These are phyloP conservation scores for Saksenaea vasiformis DNA, from an alignment of 371 early-diverging fungal genomes.

Conservation along the genomic window DNA sequence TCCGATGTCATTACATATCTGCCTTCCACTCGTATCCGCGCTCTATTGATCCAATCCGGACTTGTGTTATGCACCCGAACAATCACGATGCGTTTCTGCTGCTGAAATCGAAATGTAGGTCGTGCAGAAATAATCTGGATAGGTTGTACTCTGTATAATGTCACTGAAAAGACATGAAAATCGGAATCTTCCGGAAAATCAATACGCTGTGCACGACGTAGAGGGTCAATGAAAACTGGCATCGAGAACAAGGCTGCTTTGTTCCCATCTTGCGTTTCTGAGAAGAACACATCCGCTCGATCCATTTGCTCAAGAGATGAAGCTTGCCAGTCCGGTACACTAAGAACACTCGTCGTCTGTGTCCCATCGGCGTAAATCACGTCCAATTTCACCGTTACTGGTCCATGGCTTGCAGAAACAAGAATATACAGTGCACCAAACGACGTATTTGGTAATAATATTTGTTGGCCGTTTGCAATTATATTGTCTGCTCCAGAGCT, in stretches of 20 bases:
- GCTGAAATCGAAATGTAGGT: not conserved
- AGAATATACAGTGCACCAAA: constrained; percentile 25
- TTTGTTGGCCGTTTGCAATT: not conserved
- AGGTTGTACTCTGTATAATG: not conserved
- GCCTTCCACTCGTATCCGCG: not conserved
- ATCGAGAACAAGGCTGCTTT: constrained; percentile 13
- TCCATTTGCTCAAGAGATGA: constrained; percentile 14
- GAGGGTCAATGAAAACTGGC: constrained; percentile 15
- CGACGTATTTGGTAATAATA: not conserved
- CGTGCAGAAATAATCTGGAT: constrained; percentile 16
- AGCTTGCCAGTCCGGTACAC: constrained; percentile 28
- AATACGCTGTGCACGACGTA: not conserved
- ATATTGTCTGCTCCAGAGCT: constrained; percentile 7
- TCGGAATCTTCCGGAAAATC: not conserved
- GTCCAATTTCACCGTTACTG: not conserved
- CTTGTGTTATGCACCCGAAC: constrained; percentile 20
- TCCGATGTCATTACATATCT: constrained; percentile 5
- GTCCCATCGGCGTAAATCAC: constrained; percentile 14
- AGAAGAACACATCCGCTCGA: constrained; percentile 4
- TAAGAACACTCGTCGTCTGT: constrained; percentile 6
- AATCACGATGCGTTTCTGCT: constrained; percentile 11
- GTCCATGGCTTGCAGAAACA: constrained; percentile 22
- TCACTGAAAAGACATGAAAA: not conserved
- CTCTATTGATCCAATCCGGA: constrained; percentile 8
- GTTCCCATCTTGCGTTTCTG: not conserved